Base-by-base conservation (phyloP, 2,329 filamentous ascomycete genomes). In the Claviceps sp. region DNA sequence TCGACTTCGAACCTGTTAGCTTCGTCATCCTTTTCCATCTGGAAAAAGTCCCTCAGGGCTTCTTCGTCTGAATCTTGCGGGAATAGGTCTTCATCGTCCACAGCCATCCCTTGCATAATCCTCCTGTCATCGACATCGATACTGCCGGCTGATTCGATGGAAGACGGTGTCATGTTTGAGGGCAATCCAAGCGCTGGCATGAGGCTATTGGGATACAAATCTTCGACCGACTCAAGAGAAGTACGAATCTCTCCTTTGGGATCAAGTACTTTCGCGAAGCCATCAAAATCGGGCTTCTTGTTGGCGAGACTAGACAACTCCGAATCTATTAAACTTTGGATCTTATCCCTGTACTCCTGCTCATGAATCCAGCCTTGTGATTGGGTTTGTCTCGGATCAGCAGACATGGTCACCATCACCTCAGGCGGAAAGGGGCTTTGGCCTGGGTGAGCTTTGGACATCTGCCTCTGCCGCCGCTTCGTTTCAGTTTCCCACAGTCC, bases 341-440 rank as follows among this genome's bases (percentile, higher is more conserved):
- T 71, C 58, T 85, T 75, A 44, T 82, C 71, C 36, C 80, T 74
- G 61, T 85, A 91, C 61, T 95, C 90, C 46, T 88, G 82, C 64
- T 97, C 91, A 58, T 96, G 90, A 51, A 96, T 85, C 91, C 93
- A 98, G 0, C 82, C 83, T n/a, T 82, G 80, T n/a, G 80, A 74
- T 40, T 83, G 77, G 2, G 80, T 79, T 54, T 86, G 77, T 50
- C 89, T 78, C 36, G 82, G 73, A 65, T 93, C 86, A 5, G 88
- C 88, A 40, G 89, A 95, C 83, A 97, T 94, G 2, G 88, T 88
- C 3, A 94, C 78, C 53, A 97, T 69, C 4, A 82, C 88, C 58
- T 95, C 90, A 0, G 82, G 73, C 2, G 86, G 82, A 57, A 95
- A 95, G 0, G 88, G 86, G 55, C 79, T 91, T 59, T 80, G 87